Conservation (phyloP, 345 rosid species). For the Physaria fendleri region DNA sequence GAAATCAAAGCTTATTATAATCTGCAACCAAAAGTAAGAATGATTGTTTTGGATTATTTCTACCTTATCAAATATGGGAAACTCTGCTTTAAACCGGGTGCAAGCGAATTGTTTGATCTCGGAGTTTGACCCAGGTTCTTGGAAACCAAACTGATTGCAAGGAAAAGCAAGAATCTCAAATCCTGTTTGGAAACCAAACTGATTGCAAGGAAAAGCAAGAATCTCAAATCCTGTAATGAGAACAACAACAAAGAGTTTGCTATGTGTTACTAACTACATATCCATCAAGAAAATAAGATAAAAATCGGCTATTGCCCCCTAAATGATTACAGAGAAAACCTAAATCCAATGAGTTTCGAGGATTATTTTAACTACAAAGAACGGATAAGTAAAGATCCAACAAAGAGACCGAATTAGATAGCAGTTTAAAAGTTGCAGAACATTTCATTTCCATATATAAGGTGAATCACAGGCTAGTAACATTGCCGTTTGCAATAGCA, state of each 20-base stretch:
- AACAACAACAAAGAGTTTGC: slow-evolving; percentile 1
- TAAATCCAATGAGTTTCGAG: not conserved
- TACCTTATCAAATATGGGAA: slow-evolving; percentile 88
- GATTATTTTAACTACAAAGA: not conserved
- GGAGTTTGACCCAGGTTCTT: slow-evolving; percentile 78
- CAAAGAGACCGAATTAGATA: not conserved
- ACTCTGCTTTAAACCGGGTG: slow-evolving; percentile 86
- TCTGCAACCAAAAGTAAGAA: not conserved
- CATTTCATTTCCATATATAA: not conserved
- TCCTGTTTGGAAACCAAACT: slow-evolving; percentile 80
- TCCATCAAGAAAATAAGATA: not conserved
- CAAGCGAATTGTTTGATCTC: slow-evolving; percentile 79
- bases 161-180: slow-evolving; percentile 90
- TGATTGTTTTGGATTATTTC: not conserved
- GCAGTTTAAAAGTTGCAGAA: not conserved
- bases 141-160: slow-evolving; percentile 87
- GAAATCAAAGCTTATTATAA: not conserved
- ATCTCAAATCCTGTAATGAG: slow-evolving; percentile 62
- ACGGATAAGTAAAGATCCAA: not conserved
- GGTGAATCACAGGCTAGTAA: not conserved
- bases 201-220: slow-evolving; percentile 94
- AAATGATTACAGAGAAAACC: not conserved
- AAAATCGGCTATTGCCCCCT: not conserved
- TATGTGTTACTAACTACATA: not conserved
- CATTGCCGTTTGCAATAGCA: not conserved